Base-by-base conservation (phyloP, 78 protist genomes). In the slime mould (Dictyostelium discoideum) region DNA sequence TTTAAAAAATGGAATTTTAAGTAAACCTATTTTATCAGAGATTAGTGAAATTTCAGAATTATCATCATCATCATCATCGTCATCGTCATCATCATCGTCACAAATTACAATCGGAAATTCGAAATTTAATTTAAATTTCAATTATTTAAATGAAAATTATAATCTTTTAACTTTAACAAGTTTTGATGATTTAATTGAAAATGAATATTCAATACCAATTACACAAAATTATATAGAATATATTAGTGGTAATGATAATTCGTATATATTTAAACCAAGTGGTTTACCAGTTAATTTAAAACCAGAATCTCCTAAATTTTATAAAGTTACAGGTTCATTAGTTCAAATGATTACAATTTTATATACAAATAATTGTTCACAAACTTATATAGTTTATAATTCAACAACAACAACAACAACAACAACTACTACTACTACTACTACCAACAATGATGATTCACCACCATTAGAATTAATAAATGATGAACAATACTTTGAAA, bases 401-500 rank as follows among this genome's bases (percentile, higher is more conserved):
- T 32, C 37, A 32, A 32, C 37, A 32, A 32, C 37, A 44, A 2
- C 1, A 74, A 26, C 4, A 48, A 46, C 14, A 44, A 39, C 0
- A 54, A 1, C 5, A 13, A 18, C 13, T n/a, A n/a, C n/a, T n/a
- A n/a, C n/a, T n/a, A n/a, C n/a, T n/a, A n/a, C n/a, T n/a, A n/a
- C n/a, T n/a, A n/a, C n/a, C n/a, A 16, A 3, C 20, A 54, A 54
- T 54, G 37, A 32, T 32, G 37, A 32, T 32, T 32, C 37, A 32
- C 37, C 0, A 32, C 2, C n/a, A 5, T 26, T 8, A 2, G 22
- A 26, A 16, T 16, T 18, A 37, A 74, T 37, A 22, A 79, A 65
- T 81, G 5, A 42, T n/a, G 18, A 63, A 40, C 93, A 88, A 69
- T 88, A 74, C 24, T 88, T 88, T 88, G 80, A 80, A 48, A 80